A percentile compares a stretch with the other conserved stretches of the same genome.
These are phyloP conservation scores for Aurantiochytrium sp. DNA, from an alignment of 108 stramenopile species.

Conservation along the genomic window DNA sequence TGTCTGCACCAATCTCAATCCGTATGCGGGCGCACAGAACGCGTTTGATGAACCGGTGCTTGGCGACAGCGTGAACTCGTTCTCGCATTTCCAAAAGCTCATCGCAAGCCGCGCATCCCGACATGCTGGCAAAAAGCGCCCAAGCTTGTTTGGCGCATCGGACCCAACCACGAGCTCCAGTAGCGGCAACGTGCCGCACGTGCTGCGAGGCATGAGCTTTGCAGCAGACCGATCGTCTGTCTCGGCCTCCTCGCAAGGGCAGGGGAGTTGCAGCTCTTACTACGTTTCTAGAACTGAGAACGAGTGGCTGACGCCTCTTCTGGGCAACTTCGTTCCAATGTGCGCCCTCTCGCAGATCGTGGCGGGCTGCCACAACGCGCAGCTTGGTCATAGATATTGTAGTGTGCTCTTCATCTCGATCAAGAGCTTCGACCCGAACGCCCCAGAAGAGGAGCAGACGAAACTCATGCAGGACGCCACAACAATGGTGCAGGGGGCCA, in stretches of 20 bases:
- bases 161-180: too few species aligned
- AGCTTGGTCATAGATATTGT: not conserved
- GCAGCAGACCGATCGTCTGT: too few species aligned
- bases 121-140: not conserved
- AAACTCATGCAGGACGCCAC: not conserved
- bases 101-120: not conserved
- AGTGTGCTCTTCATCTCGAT: not conserved
- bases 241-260: too few species aligned
- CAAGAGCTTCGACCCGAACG: not conserved
- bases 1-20: not conserved
- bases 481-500: not conserved
- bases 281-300: too few species aligned
- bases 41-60: not conserved
- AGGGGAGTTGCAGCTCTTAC: too few species aligned
- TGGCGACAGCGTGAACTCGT: too few species aligned
- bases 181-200: too few species aligned
- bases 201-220: too few species aligned
- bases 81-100: not conserved
- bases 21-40: not conserved
- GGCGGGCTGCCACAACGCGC: not conserved
- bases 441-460: not conserved
- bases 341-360: not conserved
- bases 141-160: too few species aligned
- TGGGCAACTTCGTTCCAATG: not conserved
- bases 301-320: not conserved